These are phyloP conservation scores for Penicillium paneum DNA, from an alignment of 2,329 filamentous ascomycete genomes.

Conservation along the genomic window DNA sequence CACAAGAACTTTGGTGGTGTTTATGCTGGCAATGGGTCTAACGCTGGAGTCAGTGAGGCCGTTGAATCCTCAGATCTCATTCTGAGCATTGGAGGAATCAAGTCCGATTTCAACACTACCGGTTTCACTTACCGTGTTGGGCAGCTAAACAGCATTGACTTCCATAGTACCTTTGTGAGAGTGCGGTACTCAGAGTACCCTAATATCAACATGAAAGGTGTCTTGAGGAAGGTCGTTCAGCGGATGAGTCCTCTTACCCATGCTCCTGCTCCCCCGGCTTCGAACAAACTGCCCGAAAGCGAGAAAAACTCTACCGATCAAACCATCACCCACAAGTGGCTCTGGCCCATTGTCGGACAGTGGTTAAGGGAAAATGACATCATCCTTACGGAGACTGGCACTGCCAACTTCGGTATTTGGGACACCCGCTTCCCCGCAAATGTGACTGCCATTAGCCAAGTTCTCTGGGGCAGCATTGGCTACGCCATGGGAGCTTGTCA, in stretches of 20 bases:
- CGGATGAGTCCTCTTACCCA: conserved; percentile 56
- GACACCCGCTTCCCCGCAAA: conserved; percentile 73
- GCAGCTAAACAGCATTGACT: conserved; percentile 75
- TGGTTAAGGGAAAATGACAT: conserved; percentile 72
- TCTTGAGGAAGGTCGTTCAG: conserved; percentile 67
- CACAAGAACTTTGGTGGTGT: conserved; percentile 76
- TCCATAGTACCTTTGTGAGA: conserved; percentile 71
- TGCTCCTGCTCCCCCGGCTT: conserved; percentile 51
- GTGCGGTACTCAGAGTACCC: conserved; percentile 79
- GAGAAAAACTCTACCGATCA: conserved; percentile 33
- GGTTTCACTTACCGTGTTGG: conserved; percentile 81
- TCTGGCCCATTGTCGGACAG: conserved; percentile 73
- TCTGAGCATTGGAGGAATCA: conserved; percentile 44
- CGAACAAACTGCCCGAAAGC: conserved; percentile 51
- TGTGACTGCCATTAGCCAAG: conserved; percentile 79
- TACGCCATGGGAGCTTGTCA: conserved; percentile 62
- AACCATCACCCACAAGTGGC: conserved; percentile 51
- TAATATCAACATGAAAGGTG: conserved; percentile 73
- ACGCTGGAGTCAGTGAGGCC: conserved; percentile 47
- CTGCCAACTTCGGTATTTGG: conserved; percentile 83
- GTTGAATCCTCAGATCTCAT: conserved; percentile 44
- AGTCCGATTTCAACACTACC: conserved; percentile 51
- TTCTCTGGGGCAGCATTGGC: conserved; percentile 68
- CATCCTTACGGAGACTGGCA: conserved; percentile 82
- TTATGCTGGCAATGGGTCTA: conserved; percentile 75